These are phyloP conservation scores for Blakeslea trispora DNA, from an alignment of 371 early-diverging fungal species.

Conservation along the genomic window DNA sequence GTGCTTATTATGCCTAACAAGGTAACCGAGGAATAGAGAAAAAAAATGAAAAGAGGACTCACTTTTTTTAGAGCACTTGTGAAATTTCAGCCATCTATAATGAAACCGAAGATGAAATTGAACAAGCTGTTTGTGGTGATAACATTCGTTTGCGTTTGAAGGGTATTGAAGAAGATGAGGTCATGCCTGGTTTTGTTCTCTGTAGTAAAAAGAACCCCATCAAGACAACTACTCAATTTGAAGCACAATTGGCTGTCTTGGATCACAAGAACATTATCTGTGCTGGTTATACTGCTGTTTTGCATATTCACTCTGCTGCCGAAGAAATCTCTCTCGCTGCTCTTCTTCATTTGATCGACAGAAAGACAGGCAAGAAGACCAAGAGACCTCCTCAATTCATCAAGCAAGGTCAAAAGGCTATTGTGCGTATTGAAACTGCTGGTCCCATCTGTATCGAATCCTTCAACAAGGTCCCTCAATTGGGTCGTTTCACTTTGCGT, in stretches of 20 bases:
- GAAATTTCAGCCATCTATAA: constrained; percentile 84
- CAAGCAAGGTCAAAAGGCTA: constrained; percentile 85
- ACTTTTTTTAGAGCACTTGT: constrained; percentile 43
- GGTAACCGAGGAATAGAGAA: constrained; percentile 33
- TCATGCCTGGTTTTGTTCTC: constrained; percentile 85
- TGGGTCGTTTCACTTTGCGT: constrained; percentile 96
- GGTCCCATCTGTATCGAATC: constrained; percentile 86
- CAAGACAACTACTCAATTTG: constrained; percentile 74
- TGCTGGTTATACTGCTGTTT: constrained; percentile 90
- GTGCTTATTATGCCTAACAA: constrained; percentile 93
- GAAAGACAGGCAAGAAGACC: constrained; percentile 83
- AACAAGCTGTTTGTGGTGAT: constrained; percentile 86
- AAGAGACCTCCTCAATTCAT: constrained; percentile 90
- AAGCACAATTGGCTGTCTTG: constrained; percentile 87
- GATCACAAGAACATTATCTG: constrained; percentile 95
- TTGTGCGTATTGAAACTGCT: constrained; percentile 81
- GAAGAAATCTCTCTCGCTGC: constrained; percentile 85
- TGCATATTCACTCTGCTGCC: constrained; percentile 87
- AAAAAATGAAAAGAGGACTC: neutral
- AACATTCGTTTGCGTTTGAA: constrained; percentile 89
- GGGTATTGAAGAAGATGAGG: constrained; percentile 94
- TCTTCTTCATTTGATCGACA: constrained; percentile 89
- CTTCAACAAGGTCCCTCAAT: constrained; percentile 86
- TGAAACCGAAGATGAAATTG: constrained; percentile 83
- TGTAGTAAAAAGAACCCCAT: constrained; percentile 81